Conservation (phyloP, 305 asterid species). For the Solanum hybrid region DNA sequence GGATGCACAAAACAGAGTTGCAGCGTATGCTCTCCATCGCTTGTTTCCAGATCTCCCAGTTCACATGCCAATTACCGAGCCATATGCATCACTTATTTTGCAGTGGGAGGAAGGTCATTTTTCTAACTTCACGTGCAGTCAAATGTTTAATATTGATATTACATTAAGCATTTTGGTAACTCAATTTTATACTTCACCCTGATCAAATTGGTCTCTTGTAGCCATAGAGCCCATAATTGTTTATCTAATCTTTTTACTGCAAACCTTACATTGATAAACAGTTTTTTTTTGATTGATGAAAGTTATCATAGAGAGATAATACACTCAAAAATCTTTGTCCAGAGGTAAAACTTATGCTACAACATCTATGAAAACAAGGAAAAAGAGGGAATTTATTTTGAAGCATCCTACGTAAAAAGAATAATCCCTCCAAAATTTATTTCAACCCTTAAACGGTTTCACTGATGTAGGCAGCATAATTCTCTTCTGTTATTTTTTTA, state of each 20-base stretch:
- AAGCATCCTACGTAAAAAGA: neutral
- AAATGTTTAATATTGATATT: neutral
- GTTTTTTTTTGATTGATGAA: neutral
- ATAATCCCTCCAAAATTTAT: neutral
- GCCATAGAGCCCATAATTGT: neutral
- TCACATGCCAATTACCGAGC: slow-evolving; percentile 72
- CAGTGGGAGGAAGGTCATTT: slow-evolving; percentile 71
- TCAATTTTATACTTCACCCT: neutral
- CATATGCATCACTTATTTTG: slow-evolving; percentile 67
- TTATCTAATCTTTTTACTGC: neutral
- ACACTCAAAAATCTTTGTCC: neutral
- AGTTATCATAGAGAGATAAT: neutral
- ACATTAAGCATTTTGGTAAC: neutral
- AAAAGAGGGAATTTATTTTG: neutral
- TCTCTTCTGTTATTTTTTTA: neutral
- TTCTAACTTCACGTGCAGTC: slow-evolving; percentile 4
- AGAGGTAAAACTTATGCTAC: neutral
- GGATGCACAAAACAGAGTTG: slow-evolving; percentile 93
- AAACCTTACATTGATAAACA: neutral
- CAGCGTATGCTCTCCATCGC: slow-evolving; percentile 77
- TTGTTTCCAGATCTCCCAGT: slow-evolving; percentile 88
- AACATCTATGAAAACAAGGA: neutral
- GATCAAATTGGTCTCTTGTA: neutral
- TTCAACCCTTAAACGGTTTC: neutral
- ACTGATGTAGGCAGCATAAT: neutral